These are phyloP conservation scores for Silene uniflora DNA, from an alignment of 148 eudicot genomes.

Conservation along the genomic window DNA sequence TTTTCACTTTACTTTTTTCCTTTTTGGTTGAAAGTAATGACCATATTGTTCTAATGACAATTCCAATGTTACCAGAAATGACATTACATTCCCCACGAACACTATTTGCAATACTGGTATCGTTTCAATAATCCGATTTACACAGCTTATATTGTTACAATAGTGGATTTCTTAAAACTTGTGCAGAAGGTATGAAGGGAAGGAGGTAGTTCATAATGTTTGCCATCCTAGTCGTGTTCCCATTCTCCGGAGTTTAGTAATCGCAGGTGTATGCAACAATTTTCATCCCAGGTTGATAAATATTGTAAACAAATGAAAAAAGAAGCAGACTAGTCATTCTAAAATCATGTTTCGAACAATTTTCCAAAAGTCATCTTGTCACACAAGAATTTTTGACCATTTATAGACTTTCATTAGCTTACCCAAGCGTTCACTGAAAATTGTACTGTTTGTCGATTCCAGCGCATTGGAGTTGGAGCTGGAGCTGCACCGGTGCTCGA, in stretches of 20 bases:
- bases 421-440: slow-evolving; percentile 98
- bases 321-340: not conserved
- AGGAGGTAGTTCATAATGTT: not conserved
- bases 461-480: slow-evolving; percentile 66
- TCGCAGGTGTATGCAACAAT: not conserved
- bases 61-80: not conserved
- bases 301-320: not conserved
- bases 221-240: slow-evolving; percentile 4
- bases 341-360: not conserved
- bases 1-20: not conserved
- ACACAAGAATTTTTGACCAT: not conserved
- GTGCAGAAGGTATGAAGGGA: not conserved
- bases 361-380: not conserved
- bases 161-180: not conserved
- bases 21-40: not conserved
- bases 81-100: not conserved
- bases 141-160: not conserved
- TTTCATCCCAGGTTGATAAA: not conserved
- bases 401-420: slow-evolving; percentile 13
- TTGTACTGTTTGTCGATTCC: slow-evolving; percentile 75
- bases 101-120: not conserved
- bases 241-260: not conserved
- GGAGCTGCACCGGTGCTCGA: slow-evolving; percentile 49
- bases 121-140: not conserved
- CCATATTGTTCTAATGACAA: not conserved